phyloP scores from a whole-genome alignment of 176 grass and related monocot species.

The Dactylis glomerata region DNA sequence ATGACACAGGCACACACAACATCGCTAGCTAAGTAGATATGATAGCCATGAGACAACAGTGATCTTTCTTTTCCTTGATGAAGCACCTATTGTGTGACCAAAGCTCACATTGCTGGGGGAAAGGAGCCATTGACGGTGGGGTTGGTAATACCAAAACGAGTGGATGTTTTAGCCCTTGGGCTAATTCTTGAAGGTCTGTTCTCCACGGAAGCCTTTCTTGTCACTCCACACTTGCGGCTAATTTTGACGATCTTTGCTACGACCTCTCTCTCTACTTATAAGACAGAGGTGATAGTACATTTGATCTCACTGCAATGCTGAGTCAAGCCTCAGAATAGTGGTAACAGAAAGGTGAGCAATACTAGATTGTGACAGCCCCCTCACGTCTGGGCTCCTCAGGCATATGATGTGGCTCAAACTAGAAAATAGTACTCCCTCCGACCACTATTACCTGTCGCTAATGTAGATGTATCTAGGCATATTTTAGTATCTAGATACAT shows the following conservation, averaged over 20 bases:
- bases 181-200: neutral
- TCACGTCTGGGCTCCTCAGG: neutral
- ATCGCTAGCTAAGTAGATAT: neutral
- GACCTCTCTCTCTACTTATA: no score
- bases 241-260: neutral
- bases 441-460: no score
- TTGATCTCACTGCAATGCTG: neutral
- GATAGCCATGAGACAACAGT: neutral
- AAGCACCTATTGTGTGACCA: slow-evolving; percentile 1
- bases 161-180: neutral
- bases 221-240: neutral
- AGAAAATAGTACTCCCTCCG: no score
- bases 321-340: neutral
- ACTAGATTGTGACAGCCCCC: neutral
- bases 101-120: neutral
- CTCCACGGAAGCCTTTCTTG: neutral
- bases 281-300: no score
- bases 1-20: neutral
- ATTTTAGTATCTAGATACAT: no score
- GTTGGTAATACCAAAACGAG: neutral
- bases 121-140: neutral
- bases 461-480: no score
- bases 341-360: neutral
- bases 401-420: neutral
- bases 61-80: neutral